Conservation (phyloP, 352 stramenopile genomes). For the Pythium diclinum region DNA sequence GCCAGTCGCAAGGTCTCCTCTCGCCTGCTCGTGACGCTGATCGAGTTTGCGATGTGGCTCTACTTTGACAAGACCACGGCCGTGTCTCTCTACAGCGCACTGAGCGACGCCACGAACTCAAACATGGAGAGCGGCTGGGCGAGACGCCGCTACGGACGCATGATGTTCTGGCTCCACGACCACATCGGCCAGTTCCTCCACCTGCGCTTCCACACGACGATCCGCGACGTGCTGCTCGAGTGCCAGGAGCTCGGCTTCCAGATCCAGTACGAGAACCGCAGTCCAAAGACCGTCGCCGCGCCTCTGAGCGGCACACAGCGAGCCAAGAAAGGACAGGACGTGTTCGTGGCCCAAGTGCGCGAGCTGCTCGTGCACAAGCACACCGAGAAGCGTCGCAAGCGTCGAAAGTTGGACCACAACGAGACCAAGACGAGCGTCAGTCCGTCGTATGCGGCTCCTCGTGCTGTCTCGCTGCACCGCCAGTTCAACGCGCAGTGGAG, state of each 20-base stretch:
- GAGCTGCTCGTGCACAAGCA: conserved; percentile 2
- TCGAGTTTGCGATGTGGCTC: conserved; percentile 12
- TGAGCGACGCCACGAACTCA: background rate
- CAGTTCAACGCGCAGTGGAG: conserved; percentile 15
- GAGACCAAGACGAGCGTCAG: too few relatives aligned
- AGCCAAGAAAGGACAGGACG: conserved; percentile 10
- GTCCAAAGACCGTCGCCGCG: background rate
- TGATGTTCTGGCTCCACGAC: conserved; percentile 16
- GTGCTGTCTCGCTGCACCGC: background rate
- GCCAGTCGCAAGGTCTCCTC: conserved; percentile 8
- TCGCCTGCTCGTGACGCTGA: conserved; percentile 9
- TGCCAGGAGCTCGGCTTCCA: conserved; percentile 12
- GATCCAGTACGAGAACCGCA: conserved; percentile 6
- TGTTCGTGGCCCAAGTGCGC: conserved; percentile 21
- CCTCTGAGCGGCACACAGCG: conserved; percentile 1
- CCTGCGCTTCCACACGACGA: conserved; percentile 11
- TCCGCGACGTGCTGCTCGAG: conserved; percentile 15
- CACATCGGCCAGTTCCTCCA: conserved; percentile 10
- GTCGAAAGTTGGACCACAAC: background rate
- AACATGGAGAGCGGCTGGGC: background rate
- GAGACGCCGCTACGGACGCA: conserved; percentile 3
- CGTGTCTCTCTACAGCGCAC: background rate
- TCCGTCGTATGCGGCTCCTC: too few relatives aligned
- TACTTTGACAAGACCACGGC: conserved; percentile 3
- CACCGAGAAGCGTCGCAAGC: background rate